These are phyloP conservation scores for Saposhnikovia divaricata DNA, from an alignment of 129 eudicot genomes.

Conservation along the genomic window DNA sequence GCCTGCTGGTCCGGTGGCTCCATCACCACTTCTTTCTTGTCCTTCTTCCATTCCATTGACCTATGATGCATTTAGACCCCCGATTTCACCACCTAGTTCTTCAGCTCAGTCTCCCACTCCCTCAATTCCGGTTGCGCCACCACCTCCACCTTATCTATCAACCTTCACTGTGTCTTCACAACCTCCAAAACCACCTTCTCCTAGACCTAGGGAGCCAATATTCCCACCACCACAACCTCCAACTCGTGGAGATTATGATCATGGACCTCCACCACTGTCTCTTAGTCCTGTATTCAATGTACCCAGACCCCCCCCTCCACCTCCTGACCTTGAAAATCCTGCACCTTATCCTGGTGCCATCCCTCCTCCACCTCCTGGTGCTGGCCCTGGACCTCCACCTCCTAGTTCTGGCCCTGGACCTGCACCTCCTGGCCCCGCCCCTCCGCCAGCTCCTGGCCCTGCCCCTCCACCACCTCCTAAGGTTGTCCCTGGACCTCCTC, in stretches of 20 bases:
- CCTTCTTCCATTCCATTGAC: not conserved
- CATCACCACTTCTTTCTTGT: not conserved
- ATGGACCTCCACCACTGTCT: conserved; percentile 26
- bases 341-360: conserved; percentile 3
- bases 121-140: not conserved
- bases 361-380: conserved; percentile 37
- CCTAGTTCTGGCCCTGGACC: not conserved
- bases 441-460: conserved; percentile 37
- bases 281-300: conserved; percentile 7
- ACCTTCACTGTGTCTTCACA: not conserved
- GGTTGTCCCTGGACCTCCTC: conserved; percentile 26
- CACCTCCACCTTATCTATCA: not conserved
- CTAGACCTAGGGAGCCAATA: conserved; percentile 5
- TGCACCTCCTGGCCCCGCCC: not conserved
- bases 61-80: conserved; percentile 8
- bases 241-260: not conserved
- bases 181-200: conserved; percentile 20
- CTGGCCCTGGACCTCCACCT: conserved; percentile 48
- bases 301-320: not conserved
- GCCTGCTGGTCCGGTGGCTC: too few species aligned
- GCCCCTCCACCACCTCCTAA: conserved; percentile 77
- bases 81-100: not conserved
- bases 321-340: not conserved
- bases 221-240: not conserved
- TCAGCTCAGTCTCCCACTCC: not conserved